phyloP scores from a whole-genome alignment of 164 flowering plant genomes.

The Aristolochia californica region DNA sequence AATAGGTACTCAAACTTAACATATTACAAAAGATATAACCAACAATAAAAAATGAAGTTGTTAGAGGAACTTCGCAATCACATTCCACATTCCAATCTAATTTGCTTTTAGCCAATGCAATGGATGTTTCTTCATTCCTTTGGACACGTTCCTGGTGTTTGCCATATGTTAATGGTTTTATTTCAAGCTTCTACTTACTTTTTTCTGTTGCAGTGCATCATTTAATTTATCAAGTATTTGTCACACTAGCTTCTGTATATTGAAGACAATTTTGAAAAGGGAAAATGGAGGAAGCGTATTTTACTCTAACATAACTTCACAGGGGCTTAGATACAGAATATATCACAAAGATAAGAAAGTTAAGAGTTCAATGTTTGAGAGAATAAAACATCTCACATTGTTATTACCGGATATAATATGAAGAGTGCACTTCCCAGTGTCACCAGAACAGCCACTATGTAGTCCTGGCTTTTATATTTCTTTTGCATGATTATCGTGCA shows the following conservation, averaged over 20 bases:
- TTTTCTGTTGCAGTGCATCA: not conserved
- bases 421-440: constrained; percentile 85
- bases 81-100: too few species aligned
- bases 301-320: not conserved
- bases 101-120: too few species aligned
- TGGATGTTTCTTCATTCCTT: too few species aligned
- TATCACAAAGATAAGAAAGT: not conserved
- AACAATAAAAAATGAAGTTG: too few species aligned
- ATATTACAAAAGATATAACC: too few species aligned
- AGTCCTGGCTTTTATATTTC: constrained; percentile 67
- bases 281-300: not conserved
- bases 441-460: constrained; percentile 69
- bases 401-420: constrained; percentile 79
- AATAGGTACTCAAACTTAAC: too few species aligned
- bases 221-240: not conserved
- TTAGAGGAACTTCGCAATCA: too few species aligned
- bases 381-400: not conserved
- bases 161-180: too few species aligned
- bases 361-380: not conserved
- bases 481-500: constrained; percentile 90
- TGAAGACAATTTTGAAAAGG: not conserved
- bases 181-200: too few species aligned
- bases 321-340: not conserved
- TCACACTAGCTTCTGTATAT: not conserved
- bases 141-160: too few species aligned